Percentiles rank a stretch among this genome's conserved stretches.
Evolutionary conservation across 2,329 filamentous ascomycete species (phyloP).

Genomic region (Ilyonectria robusta): DNA sequence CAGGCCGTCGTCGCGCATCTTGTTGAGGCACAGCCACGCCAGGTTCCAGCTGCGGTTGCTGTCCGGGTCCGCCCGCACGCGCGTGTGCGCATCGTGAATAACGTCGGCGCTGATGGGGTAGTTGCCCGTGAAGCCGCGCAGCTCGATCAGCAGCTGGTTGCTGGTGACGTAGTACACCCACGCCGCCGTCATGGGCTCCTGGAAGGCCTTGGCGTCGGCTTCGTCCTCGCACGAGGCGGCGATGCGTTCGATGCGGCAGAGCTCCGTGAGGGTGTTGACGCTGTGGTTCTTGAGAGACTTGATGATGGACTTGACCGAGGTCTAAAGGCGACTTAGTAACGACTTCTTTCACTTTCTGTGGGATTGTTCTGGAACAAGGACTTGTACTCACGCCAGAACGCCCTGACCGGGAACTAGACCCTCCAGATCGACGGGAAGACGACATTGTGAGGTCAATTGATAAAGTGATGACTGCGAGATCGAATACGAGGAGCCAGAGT

Average conservation of each 20-base stretch:
- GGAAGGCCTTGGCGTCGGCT: slow-evolving; percentile 71
- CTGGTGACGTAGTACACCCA: slow-evolving; percentile 81
- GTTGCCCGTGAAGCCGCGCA: slow-evolving; percentile 76
- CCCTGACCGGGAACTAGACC: slow-evolving; percentile 15
- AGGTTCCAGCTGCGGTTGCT: slow-evolving; percentile 83
- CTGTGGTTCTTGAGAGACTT: slow-evolving; percentile 75
- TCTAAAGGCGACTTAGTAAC: slow-evolving; percentile 13
- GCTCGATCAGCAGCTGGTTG: slow-evolving; percentile 77
- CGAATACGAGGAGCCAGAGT: not conserved
- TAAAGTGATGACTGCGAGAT: not conserved
- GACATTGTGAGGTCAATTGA: slow-evolving; percentile 16
- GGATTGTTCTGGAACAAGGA: not conserved
- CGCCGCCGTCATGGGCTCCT: slow-evolving; percentile 76
- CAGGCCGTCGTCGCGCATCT: slow-evolving; percentile 74
- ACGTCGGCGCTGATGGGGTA: slow-evolving; percentile 78
- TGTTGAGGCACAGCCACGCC: slow-evolving; percentile 79
- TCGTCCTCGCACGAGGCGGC: slow-evolving; percentile 71
- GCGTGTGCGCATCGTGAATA: slow-evolving; percentile 74
- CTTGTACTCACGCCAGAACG: slow-evolving; percentile 11
- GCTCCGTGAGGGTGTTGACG: slow-evolving; percentile 81
- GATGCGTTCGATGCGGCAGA: slow-evolving; percentile 78
- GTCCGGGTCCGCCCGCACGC: slow-evolving; percentile 74
- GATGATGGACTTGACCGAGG: slow-evolving; percentile 60
- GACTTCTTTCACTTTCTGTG: not conserved
- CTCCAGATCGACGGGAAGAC: slow-evolving; percentile 26